phyloP scores from a whole-genome alignment of 768 basidiomycete genomes.

The Phlegmacium glaucopus region DNA sequence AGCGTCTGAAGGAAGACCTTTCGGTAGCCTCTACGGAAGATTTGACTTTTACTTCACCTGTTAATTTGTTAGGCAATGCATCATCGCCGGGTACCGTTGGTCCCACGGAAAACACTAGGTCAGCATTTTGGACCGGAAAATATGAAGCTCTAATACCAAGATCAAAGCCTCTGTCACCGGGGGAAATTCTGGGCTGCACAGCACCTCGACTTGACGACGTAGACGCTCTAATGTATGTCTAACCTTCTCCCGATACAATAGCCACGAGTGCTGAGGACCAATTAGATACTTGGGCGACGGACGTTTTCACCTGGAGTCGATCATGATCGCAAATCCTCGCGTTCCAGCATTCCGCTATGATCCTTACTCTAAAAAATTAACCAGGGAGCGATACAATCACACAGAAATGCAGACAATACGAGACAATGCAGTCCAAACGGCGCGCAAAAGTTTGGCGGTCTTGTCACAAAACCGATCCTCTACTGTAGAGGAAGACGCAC shows the following conservation, averaged over 20 bases:
- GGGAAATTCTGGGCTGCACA: constrained; percentile 96
- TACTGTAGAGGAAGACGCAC: constrained; percentile 1
- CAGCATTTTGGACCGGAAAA: constrained; percentile 48
- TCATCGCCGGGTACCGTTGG: neutral
- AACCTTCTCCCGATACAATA: constrained; percentile 1
- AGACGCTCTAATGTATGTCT: constrained; percentile 85
- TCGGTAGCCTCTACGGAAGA: constrained; percentile 33
- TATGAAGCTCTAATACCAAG: constrained; percentile 80
- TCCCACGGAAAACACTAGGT: constrained; percentile 2
- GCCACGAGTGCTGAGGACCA: constrained; percentile 5
- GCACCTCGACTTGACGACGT: constrained; percentile 76
- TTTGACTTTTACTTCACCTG: constrained; percentile 9
- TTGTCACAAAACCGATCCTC: constrained; percentile 18
- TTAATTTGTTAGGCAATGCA: constrained; percentile 7
- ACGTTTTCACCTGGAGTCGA: constrained; percentile 95
- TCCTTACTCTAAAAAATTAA: constrained; percentile 96
- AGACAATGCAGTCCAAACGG: constrained; percentile 70
- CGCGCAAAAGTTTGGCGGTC: constrained; percentile 57
- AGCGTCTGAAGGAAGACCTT: constrained; percentile 80
- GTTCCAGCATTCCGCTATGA: constrained; percentile 98
- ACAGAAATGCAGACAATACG: constrained; percentile 78
- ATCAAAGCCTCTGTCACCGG: constrained; percentile 90
- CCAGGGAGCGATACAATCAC: constrained; percentile 89
- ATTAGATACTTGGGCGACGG: constrained; percentile 94
- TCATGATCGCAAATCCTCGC: constrained; percentile 98